Base-by-base conservation (phyloP, 345 rosid species). In the Draba incana region DNA sequence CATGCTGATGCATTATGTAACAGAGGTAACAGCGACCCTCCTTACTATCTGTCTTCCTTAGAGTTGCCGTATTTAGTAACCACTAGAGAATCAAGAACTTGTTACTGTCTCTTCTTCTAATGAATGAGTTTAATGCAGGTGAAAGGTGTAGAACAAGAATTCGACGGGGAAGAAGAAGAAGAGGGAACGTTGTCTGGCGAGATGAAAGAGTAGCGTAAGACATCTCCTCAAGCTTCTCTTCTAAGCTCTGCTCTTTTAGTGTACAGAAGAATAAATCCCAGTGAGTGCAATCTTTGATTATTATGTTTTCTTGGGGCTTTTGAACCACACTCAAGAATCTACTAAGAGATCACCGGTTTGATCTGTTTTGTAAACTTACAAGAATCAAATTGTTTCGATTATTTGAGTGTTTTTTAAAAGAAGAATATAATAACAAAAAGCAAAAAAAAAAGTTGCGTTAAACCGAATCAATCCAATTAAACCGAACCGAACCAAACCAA, bases 1-100 rank as follows among this genome's bases (percentile, higher is more conserved):
- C 80, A 94, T 94, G 99, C 81, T 94, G 70, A 94, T 94, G 99
- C 99, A 94, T 78, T 94, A 94, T 68, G 86, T 94, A 39, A 77
- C 97, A 3, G 99, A 93, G 88, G 98, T 93, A 87, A 79, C 4
- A n/a, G 2, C 8, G 53, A 57, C 53, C 55, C 10, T 41, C 57
- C 35, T 15, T 44, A 65, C 27, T 37, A 2, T 8, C 10, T 37
- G 9, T 39, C 30, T 58, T 33, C 25, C 27, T 57, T 47, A n/a
- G 38, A 38, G n/a, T 16, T 38, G 44, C 31, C 24, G 15, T 13
- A 47, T 43, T 44, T 15, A 66, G 49, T 30, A 50, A 37, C 16
- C 59, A 42, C 4, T 33, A 13, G 7, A 50, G 63, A 41, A n/a
- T 31, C 57, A 27, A 43, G 68, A 58, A 57, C 55, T 10, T 33